Percentiles rank a stretch among this genome's conserved stretches.
phyloP scores from a whole-genome alignment of 1,139 yeast genomes.

The Suhomyces anneliseae region DNA sequence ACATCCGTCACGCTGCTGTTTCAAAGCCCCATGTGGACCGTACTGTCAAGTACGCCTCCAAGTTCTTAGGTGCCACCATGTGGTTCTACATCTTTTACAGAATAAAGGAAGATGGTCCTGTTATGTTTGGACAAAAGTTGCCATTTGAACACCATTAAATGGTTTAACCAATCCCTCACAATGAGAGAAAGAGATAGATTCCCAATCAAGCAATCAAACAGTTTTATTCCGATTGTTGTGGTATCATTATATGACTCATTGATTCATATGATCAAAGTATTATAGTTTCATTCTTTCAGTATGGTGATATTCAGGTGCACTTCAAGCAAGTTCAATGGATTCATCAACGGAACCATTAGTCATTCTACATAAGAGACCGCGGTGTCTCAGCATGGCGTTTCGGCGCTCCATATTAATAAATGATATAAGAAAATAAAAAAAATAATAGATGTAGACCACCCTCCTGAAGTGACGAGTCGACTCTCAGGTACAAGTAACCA shows the following conservation, averaged over 20 bases:
- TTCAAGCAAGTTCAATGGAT: neutral
- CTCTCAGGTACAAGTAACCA: too few relatives aligned
- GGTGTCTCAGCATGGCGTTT: neutral
- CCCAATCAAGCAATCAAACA: too few relatives aligned
- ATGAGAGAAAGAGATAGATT: neutral
- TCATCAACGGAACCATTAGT: too few relatives aligned
- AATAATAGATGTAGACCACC: too few relatives aligned
- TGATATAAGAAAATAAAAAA: neutral
- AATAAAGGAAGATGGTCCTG: slow-evolving; percentile 68
- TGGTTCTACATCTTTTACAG: slow-evolving; percentile 86
- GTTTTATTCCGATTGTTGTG: too few relatives aligned
- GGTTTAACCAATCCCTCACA: neutral
- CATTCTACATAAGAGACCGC: neutral
- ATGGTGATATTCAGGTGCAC: neutral
- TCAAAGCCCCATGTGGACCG: slow-evolving; percentile 57
- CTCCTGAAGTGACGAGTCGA: too few relatives aligned
- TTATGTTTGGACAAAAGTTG: slow-evolving; percentile 50
- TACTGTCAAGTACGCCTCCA: slow-evolving; percentile 57
- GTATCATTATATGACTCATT: too few relatives aligned
- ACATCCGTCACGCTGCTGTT: slow-evolving; percentile 54
- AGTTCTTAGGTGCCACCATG: slow-evolving; percentile 76
- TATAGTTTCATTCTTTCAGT: too few relatives aligned
- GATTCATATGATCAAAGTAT: too few relatives aligned
- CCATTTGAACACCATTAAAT: slow-evolving; percentile 41
- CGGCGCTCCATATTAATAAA: slow-evolving; percentile 1